Evolutionary conservation across 2,329 filamentous ascomycete genomes (phyloP).

Genomic region (Fusarium robinianum): DNA sequence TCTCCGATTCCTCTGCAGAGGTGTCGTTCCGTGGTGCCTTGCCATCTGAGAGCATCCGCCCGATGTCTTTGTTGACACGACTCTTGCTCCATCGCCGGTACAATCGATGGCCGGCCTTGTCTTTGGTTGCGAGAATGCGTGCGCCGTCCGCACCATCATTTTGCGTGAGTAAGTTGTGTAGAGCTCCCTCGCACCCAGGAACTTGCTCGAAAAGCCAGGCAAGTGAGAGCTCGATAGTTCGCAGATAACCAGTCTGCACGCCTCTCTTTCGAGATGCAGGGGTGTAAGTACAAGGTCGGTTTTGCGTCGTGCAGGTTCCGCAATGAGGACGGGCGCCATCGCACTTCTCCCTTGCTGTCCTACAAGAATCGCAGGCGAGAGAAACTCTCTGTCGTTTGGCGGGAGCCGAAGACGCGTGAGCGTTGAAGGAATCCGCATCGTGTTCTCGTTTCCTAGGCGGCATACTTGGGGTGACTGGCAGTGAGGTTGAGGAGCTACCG

Average conservation of each 20-base stretch:
- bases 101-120: constrained; percentile 59
- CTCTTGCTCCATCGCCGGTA: constrained; percentile 67
- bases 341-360: constrained; percentile 71
- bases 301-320: constrained; percentile 66
- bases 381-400: constrained; percentile 68
- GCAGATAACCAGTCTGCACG: constrained; percentile 79
- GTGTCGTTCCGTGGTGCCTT: constrained; percentile 40
- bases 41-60: constrained; percentile 60
- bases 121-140: constrained; percentile 55
- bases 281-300: constrained; percentile 71
- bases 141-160: constrained; percentile 48
- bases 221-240: constrained; percentile 70
- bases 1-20: constrained; percentile 42
- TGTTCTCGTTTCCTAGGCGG: constrained; percentile 45
- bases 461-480: constrained; percentile 39
- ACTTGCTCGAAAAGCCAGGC: constrained; percentile 68
- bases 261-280: constrained; percentile 76
- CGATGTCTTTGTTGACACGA: constrained; percentile 64
- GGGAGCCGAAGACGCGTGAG: constrained; percentile 31
- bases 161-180: constrained; percentile 58
- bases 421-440: constrained; percentile 35
- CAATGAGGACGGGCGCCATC: constrained; percentile 70
- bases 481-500: constrained; percentile 27
- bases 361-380: constrained; percentile 70
- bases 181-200: constrained; percentile 60